These are phyloP conservation scores for Ephemerocybe angulata DNA, from an alignment of 768 basidiomycete species.

Conservation along the genomic window DNA sequence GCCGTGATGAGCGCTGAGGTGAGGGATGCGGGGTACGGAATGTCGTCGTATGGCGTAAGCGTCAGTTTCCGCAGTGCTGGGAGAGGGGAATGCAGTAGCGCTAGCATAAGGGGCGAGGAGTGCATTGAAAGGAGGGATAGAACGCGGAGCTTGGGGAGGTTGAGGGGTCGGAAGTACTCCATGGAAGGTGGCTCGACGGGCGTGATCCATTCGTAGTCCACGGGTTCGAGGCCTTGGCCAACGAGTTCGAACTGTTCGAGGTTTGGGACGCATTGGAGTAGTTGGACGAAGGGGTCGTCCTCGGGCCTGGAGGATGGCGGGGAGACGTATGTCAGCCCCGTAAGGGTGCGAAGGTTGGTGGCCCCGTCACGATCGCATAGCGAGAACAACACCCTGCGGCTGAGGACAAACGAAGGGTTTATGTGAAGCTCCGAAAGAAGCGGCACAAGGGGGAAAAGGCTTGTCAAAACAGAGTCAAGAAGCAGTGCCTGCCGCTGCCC, in stretches of 20 bases:
- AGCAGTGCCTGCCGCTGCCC: slow-evolving; percentile 46
- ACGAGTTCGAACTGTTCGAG: slow-evolving; percentile 64
- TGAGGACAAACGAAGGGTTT: slow-evolving; percentile 56
- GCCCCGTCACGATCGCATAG: slow-evolving; percentile 51
- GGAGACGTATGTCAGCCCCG: slow-evolving; percentile 52
- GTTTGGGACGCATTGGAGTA: slow-evolving; percentile 51
- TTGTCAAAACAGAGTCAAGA: slow-evolving; percentile 61
- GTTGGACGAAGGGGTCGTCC: slow-evolving; percentile 57
- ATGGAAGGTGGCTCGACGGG: slow-evolving; percentile 24
- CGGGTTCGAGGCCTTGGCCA: slow-evolving; percentile 54
- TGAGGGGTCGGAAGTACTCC: slow-evolving; percentile 40
- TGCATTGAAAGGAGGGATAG: slow-evolving; percentile 66
- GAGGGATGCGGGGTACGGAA: slow-evolving; percentile 55
- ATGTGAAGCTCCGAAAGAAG: slow-evolving; percentile 54
- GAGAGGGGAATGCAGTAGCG: slow-evolving; percentile 56
- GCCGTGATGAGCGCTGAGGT: slow-evolving; percentile 53
- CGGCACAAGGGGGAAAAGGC: slow-evolving; percentile 63
- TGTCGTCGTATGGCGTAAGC: slow-evolving; percentile 71
- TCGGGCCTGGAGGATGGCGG: slow-evolving; percentile 28
- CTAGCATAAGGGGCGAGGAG: slow-evolving; percentile 57
- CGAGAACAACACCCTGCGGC: slow-evolving; percentile 52
- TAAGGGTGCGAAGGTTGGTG: slow-evolving; percentile 45
- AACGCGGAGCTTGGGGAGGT: slow-evolving; percentile 55
- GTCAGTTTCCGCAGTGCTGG: slow-evolving; percentile 62
- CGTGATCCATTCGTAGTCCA: slow-evolving; percentile 31